These are phyloP conservation scores for Pseudogymnoascus sp. DNA, from an alignment of 2,329 filamentous ascomycete species.

Conservation along the genomic window DNA sequence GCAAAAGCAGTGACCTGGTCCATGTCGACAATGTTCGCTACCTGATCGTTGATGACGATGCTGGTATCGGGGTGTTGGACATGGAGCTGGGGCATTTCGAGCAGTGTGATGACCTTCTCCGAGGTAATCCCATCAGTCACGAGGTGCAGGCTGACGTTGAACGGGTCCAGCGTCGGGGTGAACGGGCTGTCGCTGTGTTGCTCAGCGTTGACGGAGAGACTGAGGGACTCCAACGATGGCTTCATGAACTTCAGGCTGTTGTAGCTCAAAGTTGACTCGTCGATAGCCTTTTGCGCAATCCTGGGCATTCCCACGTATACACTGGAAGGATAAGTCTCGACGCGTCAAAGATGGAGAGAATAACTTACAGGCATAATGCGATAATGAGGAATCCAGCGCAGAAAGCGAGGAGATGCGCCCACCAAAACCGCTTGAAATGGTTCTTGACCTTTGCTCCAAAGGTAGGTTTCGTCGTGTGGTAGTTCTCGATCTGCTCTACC, in stretches of 20 bases:
- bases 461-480: background rate
- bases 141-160: slow-evolving; percentile 45
- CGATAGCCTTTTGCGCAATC: slow-evolving; percentile 48
- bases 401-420: slow-evolving; percentile 45
- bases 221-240: slow-evolving; percentile 41
- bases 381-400: slow-evolving; percentile 45
- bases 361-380: slow-evolving; percentile 47
- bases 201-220: slow-evolving; percentile 40
- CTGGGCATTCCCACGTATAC: slow-evolving; percentile 53
- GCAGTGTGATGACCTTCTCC: slow-evolving; percentile 21
- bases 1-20: slow-evolving; percentile 44
- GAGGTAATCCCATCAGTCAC: slow-evolving; percentile 29
- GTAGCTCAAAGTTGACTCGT: slow-evolving; percentile 44
- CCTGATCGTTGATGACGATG: slow-evolving; percentile 40
- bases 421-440: slow-evolving; percentile 41
- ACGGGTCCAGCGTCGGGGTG: slow-evolving; percentile 47
- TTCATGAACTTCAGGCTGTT: slow-evolving; percentile 43
- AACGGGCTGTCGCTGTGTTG: slow-evolving; percentile 42
- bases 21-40: slow-evolving; percentile 35
- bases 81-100: slow-evolving; percentile 27
- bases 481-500: slow-evolving; percentile 16
- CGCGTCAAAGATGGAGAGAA: background rate
- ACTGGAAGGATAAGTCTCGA: slow-evolving; percentile 26
- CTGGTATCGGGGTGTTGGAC: slow-evolving; percentile 27
- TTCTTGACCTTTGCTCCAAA: slow-evolving; percentile 23